Evolutionary conservation across 1,139 yeast genomes (phyloP).

Genomic region (Hemisphaericaspora xylofermentans): DNA sequence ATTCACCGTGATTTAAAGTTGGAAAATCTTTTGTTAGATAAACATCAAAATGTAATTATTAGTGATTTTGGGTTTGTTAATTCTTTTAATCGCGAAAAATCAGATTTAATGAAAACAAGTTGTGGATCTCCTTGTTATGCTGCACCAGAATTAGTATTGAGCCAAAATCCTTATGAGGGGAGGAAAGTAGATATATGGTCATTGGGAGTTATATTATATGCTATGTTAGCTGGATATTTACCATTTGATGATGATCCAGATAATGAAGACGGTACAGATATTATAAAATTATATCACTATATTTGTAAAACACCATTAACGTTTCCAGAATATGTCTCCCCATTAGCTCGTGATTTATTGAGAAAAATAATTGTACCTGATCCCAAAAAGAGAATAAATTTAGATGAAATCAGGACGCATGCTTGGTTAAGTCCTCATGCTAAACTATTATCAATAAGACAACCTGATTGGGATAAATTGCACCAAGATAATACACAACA

Average conservation of each 20-base stretch:
- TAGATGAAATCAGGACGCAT: constrained; percentile 73
- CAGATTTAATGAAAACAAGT: constrained; percentile 87
- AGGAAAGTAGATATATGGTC: constrained; percentile 97
- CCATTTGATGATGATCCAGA: constrained; percentile 98
- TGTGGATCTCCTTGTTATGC: constrained; percentile 99
- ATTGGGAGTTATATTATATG: constrained; percentile 90
- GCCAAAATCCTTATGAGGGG: constrained; percentile 88
- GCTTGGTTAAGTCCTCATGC: constrained; percentile 86
- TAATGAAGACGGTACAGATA: constrained; percentile 95
- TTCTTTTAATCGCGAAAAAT: constrained; percentile 63
- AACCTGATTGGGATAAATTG: constrained; percentile 83
- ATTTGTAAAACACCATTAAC: constrained; percentile 89
- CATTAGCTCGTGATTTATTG: constrained; percentile 86
- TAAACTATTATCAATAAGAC: constrained; percentile 77
- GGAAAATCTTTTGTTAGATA: constrained; percentile 70
- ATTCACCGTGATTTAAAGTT: constrained; percentile 80
- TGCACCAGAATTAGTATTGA: constrained; percentile 93
- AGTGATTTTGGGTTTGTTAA: constrained; percentile 93
- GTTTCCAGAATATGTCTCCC: constrained; percentile 91
- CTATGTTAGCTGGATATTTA: constrained; percentile 95
- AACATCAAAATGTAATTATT: constrained; percentile 75
- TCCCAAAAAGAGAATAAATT: constrained; percentile 73
- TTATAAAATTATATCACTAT: constrained; percentile 85
- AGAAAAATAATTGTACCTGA: constrained; percentile 83
- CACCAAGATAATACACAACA: constrained; percentile 29